Conservation (phyloP, 2,329 filamentous ascomycete species). For the Paraphoma chrysanthemicola region DNA sequence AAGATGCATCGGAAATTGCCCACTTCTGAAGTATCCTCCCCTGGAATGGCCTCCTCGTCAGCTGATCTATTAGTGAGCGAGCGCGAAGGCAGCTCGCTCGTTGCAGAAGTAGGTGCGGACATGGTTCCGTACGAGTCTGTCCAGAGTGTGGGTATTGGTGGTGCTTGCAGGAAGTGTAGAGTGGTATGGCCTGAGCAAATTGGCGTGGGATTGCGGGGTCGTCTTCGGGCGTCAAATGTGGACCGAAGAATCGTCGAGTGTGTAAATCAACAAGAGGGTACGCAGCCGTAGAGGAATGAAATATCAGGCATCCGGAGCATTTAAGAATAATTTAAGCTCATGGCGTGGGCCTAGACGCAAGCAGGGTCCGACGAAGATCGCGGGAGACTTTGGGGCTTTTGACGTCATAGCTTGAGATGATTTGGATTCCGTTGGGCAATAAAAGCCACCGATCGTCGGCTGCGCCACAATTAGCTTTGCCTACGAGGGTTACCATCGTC, state of each 20-base stretch:
- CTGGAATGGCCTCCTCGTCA: constrained; percentile 56
- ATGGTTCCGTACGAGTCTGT: constrained; percentile 11
- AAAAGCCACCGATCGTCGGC: not conserved
- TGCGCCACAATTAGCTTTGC: not conserved
- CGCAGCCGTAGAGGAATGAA: not conserved
- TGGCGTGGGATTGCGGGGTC: not conserved
- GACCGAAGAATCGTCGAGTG: too few species aligned
- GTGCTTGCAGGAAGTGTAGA: too few species aligned
- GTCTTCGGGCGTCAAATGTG: not conserved
- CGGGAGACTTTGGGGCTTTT: not conserved
- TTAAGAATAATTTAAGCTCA: constrained; percentile 16
- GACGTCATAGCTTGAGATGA: not conserved
- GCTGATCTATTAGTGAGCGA: constrained; percentile 38
- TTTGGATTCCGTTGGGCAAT: not conserved
- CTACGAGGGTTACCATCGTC: not conserved
- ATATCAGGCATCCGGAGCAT: constrained; percentile 9
- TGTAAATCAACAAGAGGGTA: constrained; percentile 3
- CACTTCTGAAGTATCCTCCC: constrained; percentile 57
- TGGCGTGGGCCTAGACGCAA: constrained; percentile 5
- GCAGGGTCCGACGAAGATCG: constrained; percentile 7
- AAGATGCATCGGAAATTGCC: not conserved
- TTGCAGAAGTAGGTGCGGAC: constrained; percentile 43
- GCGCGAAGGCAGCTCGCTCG: constrained; percentile 37
- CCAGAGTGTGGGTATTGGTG: not conserved
- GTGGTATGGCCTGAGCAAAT: not conserved